Base-by-base conservation (phyloP, 257 asterid species). In the Haberlea rhodopensis region DNA sequence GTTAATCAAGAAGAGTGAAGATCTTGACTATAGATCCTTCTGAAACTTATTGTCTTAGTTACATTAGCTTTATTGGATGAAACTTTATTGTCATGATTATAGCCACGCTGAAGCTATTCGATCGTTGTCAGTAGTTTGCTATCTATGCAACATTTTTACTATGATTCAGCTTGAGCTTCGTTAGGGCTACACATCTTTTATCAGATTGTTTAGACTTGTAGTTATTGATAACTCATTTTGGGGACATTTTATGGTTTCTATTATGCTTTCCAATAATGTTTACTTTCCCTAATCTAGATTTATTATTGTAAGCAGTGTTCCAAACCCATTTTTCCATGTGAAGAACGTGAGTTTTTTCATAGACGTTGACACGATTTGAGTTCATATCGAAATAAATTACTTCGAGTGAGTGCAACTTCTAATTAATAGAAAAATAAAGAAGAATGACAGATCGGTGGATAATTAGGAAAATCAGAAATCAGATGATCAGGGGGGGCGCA, bases 1-100 rank as follows among this genome's bases (percentile, higher is more conserved):
- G 96, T 89, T 65, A 82, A 80, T 53, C 54, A 75, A 71, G 86
- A n/a, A 11, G 83, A 78, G 32, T 71, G 57, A 69, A 55, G 62
- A 71, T 29, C 34, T 37, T 53, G 0, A 43, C 58, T 62, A 63
- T 15, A 52, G 65, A n/a, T n/a, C 52, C 40, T 71, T 53, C 56
- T 29, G 72, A 67, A 51, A 55, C 69, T 56, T 5, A 11, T 53
- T 60, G 75, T 55, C 69, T 67, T 72, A 68, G 66, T 71, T 63
- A 40, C 5, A 43, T 59, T 53, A 62, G 65, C 53, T 54, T 74
- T 63, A 22, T 28, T 13, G 56, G 73, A 60, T 57, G 61, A 70
- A 3, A 52, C 18, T 58, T 57, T 53, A 69, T 62, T 32, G 57
- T 69, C 57, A 31, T 1, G 27, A 18, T 49, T 70, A 10, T 68